Conservation (phyloP, 2,329 filamentous ascomycete species). For the Aspergillus chevalieri region DNA sequence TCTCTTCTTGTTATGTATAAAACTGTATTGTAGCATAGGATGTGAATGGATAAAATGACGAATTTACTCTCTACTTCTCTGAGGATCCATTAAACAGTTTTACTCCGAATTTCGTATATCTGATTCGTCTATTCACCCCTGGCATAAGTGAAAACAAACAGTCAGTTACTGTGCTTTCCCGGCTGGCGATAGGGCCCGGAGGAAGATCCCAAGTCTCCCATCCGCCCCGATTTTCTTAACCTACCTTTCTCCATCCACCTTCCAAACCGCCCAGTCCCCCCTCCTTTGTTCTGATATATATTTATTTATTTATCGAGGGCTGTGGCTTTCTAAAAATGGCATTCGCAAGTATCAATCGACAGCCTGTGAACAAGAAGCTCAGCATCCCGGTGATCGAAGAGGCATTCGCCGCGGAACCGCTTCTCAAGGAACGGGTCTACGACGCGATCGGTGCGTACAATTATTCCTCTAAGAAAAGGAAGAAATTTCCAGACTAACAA, state of each 20-base stretch:
- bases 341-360: constrained; percentile 31
- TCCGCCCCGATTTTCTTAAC: constrained; percentile 7
- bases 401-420: constrained; percentile 35
- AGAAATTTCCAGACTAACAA: not conserved
- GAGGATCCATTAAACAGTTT: no score
- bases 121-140: not conserved
- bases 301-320: constrained; percentile 8
- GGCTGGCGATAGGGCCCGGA: constrained; percentile 10
- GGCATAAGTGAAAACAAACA: not conserved
- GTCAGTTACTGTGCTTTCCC: not conserved
- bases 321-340: constrained; percentile 26
- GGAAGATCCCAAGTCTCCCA: constrained; percentile 13
- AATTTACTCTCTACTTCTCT: not conserved
- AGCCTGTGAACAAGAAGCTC: constrained; percentile 7
- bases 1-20: constrained; percentile 13
- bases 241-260: constrained; percentile 3
- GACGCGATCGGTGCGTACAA: constrained; percentile 37
- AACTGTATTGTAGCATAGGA: constrained; percentile 23
- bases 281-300: not conserved
- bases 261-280: not conserved
- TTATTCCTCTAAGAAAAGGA: constrained; percentile 1
- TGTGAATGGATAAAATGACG: constrained; percentile 15
- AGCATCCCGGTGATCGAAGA: constrained; percentile 32
- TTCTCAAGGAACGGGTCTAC: constrained; percentile 36
- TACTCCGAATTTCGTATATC: no score